Evolutionary conservation across 331 rosid genomes (phyloP).

Genomic region (Telfairia occidentalis): DNA sequence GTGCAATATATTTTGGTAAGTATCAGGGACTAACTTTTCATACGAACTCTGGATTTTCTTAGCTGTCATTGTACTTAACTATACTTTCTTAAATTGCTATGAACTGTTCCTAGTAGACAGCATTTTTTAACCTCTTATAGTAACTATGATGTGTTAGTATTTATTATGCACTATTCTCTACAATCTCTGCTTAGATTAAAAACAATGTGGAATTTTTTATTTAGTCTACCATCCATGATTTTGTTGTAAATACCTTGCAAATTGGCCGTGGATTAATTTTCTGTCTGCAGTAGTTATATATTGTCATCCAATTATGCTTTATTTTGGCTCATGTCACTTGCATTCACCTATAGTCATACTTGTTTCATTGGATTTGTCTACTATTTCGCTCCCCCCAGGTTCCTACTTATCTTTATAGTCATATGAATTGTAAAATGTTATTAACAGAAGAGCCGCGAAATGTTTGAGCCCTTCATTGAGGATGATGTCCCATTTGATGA

Average conservation of each 20-base stretch:
- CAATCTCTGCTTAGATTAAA: background rate
- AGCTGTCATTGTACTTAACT: background rate
- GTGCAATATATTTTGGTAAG: constrained; percentile 63
- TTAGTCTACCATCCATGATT: background rate
- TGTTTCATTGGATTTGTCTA: background rate
- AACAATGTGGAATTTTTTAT: background rate
- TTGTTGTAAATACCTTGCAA: background rate
- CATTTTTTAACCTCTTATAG: background rate
- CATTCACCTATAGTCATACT: background rate
- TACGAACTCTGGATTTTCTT: background rate
- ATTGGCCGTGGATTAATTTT: background rate
- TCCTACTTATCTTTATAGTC: constrained; percentile 8
- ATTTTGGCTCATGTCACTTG: background rate
- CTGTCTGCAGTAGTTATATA: background rate
- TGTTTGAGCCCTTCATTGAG: constrained; percentile 80
- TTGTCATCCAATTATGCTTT: background rate
- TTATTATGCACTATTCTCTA: background rate
- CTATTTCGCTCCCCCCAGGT: background rate
- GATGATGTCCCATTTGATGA: constrained; percentile 74
- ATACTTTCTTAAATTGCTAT: background rate
- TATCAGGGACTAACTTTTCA: background rate
- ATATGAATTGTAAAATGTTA: constrained; percentile 22
- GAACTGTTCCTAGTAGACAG: background rate
- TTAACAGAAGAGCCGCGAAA: constrained; percentile 57
- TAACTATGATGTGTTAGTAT: background rate